A percentile compares a stretch with the other conserved stretches of the same genome.
Evolutionary conservation across 768 basidiomycete genomes (phyloP).

Genomic region (Pulveroboletus ravenelii): DNA sequence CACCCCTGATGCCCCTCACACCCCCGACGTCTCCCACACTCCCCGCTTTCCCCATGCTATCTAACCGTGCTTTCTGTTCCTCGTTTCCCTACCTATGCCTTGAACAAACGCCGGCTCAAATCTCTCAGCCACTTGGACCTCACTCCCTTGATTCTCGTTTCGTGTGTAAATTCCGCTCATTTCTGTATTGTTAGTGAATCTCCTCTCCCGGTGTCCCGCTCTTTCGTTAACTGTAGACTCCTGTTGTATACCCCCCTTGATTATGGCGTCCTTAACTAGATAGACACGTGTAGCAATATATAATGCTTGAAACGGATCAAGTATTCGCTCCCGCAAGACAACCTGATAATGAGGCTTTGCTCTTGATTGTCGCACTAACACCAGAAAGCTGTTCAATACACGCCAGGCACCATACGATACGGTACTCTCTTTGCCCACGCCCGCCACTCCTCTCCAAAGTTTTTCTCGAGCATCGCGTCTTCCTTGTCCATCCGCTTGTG

Average conservation of each 20-base stretch:
- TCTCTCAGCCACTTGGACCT: not conserved
- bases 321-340: too few relatives aligned
- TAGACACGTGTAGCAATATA: slow-evolving; percentile 25
- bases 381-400: slow-evolving; percentile 7
- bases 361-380: too few relatives aligned
- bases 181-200: slow-evolving; percentile 28
- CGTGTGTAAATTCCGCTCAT: slow-evolving; percentile 2
- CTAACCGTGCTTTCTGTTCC: not conserved
- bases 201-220: not conserved
- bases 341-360: too few relatives aligned
- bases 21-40: slow-evolving; percentile 10
- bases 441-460: slow-evolving; percentile 27
- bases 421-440: slow-evolving; percentile 22
- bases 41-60: not conserved
- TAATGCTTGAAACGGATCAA: not conserved
- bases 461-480: slow-evolving; percentile 25
- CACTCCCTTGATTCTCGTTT: not conserved
- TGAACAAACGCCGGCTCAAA: not conserved
- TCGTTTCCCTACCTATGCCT: too few relatives aligned
- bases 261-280: slow-evolving; percentile 2
- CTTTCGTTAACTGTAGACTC: not conserved
- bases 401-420: slow-evolving; percentile 19
- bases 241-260: slow-evolving; percentile 17
- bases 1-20: slow-evolving; percentile 10
- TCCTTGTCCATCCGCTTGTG: slow-evolving; percentile 23